These are phyloP conservation scores for Carallia brachiata DNA, from an alignment of 345 rosid genomes.

Conservation along the genomic window DNA sequence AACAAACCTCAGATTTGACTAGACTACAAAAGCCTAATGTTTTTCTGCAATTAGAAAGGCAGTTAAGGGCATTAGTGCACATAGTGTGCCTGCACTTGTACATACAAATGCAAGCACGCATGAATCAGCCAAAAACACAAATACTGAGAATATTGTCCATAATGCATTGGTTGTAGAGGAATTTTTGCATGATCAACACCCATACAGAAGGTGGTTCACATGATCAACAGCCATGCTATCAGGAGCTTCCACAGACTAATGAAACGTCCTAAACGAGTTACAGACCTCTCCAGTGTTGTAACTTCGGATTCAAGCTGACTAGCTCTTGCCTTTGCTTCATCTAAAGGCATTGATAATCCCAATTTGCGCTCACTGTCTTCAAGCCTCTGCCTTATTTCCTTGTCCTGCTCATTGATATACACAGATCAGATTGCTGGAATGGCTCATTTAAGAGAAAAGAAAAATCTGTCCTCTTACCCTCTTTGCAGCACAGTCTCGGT, in stretches of 20 bases:
- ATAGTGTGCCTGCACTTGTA: too few relatives aligned
- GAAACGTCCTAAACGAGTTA: too few relatives aligned
- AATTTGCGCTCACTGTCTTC: constrained; percentile 83
- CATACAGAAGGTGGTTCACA: too few relatives aligned
- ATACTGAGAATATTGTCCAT: too few relatives aligned
- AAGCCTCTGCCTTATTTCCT: constrained; percentile 71
- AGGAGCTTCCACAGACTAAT: neutral
- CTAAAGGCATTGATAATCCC: constrained; percentile 87
- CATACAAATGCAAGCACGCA: too few relatives aligned
- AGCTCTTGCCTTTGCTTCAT: constrained; percentile 65
- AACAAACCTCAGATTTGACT: too few relatives aligned
- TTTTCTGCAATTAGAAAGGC: too few relatives aligned
- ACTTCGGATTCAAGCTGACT: constrained; percentile 83
- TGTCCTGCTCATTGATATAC: constrained; percentile 54
- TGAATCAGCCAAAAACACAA: too few relatives aligned
- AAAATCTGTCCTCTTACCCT: constrained; percentile 44
- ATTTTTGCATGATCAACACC: too few relatives aligned
- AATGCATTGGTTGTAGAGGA: too few relatives aligned
- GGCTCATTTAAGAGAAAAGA: neutral
- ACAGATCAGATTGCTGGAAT: constrained; percentile 15
- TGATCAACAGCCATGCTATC: neutral
- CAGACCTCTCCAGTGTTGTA: constrained; percentile 76
- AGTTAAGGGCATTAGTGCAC: too few relatives aligned
- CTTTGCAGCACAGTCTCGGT: constrained; percentile 72
- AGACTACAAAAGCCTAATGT: too few relatives aligned